These are phyloP conservation scores for Ophiocordyceps australis DNA, from an alignment of 2,329 filamentous ascomycete genomes.

Conservation along the genomic window DNA sequence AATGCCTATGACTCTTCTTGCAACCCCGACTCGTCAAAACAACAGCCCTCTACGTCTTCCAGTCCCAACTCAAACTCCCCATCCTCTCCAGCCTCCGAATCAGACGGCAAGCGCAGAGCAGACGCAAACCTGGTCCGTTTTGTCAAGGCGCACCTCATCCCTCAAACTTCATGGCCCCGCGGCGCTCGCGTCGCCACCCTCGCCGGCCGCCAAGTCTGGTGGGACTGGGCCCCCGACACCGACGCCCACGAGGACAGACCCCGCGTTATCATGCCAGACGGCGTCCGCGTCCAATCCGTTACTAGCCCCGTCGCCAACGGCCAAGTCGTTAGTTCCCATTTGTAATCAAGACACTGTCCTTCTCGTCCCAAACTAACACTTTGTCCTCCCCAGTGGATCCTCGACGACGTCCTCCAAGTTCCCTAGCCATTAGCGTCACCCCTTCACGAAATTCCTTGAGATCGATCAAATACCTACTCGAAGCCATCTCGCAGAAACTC, in stretches of 20 bases:
- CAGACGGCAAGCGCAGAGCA: slow-evolving; percentile 58
- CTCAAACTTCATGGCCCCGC: slow-evolving; percentile 56
- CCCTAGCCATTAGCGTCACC: too few species aligned
- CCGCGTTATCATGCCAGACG: slow-evolving; percentile 57
- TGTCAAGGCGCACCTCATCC: slow-evolving; percentile 71
- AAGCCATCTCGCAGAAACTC: too few species aligned
- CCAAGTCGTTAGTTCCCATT: slow-evolving; percentile 39
- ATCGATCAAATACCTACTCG: too few species aligned
- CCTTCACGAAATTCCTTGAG: too few species aligned
- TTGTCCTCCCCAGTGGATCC: slow-evolving; percentile 36
- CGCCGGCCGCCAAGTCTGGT: slow-evolving; percentile 54
- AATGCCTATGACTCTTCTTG: slow-evolving; percentile 62
- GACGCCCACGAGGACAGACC: slow-evolving; percentile 34
- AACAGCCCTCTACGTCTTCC: too few species aligned
- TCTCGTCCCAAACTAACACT: neutral
- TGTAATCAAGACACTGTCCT: slow-evolving; percentile 1
- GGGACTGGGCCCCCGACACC: slow-evolving; percentile 33
- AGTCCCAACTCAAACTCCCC: too few species aligned
- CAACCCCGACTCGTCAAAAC: too few species aligned
- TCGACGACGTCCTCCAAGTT: slow-evolving; percentile 31
- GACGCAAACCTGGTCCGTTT: slow-evolving; percentile 60
- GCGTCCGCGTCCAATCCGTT: slow-evolving; percentile 58
- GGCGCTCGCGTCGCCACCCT: slow-evolving; percentile 46
- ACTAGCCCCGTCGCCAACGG: slow-evolving; percentile 70
- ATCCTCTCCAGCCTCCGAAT: too few species aligned